Evolutionary conservation across 1,284 basidiomycete species (phyloP).

Genomic region (Melampsora americana): DNA sequence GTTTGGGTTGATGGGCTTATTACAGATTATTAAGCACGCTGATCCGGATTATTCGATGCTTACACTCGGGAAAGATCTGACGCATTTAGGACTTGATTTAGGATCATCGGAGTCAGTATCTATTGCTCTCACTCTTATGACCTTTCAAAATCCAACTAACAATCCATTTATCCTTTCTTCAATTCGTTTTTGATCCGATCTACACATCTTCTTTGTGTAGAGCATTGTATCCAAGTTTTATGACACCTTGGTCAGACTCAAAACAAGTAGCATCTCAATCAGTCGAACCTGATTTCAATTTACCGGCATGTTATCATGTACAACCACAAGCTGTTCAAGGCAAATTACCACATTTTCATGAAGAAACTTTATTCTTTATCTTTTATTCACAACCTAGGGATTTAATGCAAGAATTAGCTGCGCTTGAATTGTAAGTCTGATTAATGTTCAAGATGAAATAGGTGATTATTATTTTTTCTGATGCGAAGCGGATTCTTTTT

Average conservation of each 20-base stretch:
- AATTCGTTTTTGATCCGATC: neutral
- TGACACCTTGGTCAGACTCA: conserved; percentile 87
- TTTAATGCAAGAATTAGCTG: conserved; percentile 88
- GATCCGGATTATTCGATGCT: conserved; percentile 82
- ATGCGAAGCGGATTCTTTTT: neutral
- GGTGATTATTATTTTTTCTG: too few species aligned
- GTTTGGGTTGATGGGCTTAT: conserved; percentile 84
- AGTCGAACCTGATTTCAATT: conserved; percentile 73
- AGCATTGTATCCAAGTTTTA: conserved; percentile 86
- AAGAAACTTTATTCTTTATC: conserved; percentile 98
- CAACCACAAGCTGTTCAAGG: conserved; percentile 80
- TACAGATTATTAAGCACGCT: conserved; percentile 77
- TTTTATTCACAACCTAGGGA: conserved; percentile 94
- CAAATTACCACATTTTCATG: conserved; percentile 84
- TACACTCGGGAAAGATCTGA: conserved; percentile 85
- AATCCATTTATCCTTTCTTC: neutral
- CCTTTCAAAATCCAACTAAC: neutral
- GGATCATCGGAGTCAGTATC: conserved; percentile 60
- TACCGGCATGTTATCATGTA: conserved; percentile 90
- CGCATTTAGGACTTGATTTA: conserved; percentile 88
- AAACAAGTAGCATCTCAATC: conserved; percentile 65
- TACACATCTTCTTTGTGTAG: conserved; percentile 55
- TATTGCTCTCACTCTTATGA: neutral
- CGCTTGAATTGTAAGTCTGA: conserved; percentile 73
- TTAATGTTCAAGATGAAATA: too few species aligned